Base-by-base conservation (phyloP, 192 early-diverging fungal genomes). In the Funneliformis geosporum region DNA sequence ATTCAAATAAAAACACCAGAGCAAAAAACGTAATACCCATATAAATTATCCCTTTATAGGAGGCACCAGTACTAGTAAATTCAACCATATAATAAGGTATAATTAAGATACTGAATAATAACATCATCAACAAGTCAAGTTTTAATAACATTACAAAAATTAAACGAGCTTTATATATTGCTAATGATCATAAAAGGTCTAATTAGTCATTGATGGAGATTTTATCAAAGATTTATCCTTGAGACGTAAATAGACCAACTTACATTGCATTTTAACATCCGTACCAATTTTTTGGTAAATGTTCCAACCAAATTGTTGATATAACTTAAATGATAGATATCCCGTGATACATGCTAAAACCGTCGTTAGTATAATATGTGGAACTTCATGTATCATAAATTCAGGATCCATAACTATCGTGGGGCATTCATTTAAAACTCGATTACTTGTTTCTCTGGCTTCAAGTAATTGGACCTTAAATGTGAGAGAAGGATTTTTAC, bases 271-370 rank as follows among this genome's bases (percentile, higher is more conserved):
- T 16, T 79, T 78, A 50, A 90, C 83, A 43, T 91, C 88, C 18
- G 89, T 87, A 27, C 90, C 89, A 81, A 92, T 89, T 83, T 88
- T 90, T 75, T 90, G 88, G 83, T 88, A 90, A 68, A 89, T 87
- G 68, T 85, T 91, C 89, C 90, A 91, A 25, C 91, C 88, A 80
- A 91, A 91, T 81, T 91, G 87, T 60, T 84, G 83, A 60, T 88
- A 92, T 39, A 91, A 80, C 46, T 77, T 75, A 64, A 81, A 81
- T 12, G 83, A 87, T 27, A 92, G 81, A 27, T 68, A 68, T 18
- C 27, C 66, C 27, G n/a, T 39, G 6, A 40, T 11, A 68, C 5
- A 18, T 28, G 66, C 27, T 6, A 68, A 68, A 2, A 68, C 1
- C 21, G 50, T 55, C 4, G 18, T 55, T 6, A 55, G 16, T 55